Evolutionary conservation across 208 protist genomes (phyloP), one percentile per base, ranked within the genome.

Genomic region (Trypanosoma congolense): DNA sequence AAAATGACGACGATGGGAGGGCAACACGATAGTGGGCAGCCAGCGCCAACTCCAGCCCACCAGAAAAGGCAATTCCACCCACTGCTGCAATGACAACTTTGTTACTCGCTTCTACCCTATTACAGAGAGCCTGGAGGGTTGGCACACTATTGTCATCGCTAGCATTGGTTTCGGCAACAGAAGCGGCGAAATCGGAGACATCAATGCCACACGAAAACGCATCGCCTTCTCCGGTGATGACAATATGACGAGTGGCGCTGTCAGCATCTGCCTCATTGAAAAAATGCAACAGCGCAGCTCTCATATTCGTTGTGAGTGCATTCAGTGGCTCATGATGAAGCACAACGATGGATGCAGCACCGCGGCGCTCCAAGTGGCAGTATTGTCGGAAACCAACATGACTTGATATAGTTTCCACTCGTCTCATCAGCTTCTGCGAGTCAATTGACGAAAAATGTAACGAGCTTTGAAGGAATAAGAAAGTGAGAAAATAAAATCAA

Each of bases 1-100:
- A 70, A 42, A 89, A 78, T 21, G 57, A 44, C n/a, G 62, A 46
- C 10, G 40, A 19, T 3, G 49, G 46, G 10, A 66, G 51, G 25
- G 75, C 81, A 25, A 93, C 60, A 33, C 87, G 76, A 44, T 80
- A 88, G 58, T 84, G 66, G 22, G 83, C 66, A 9, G 75, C 73
- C 16, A 94, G 61, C 1, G 79, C 75, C 2, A 94, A 65, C 57
- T 92, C 82, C 30, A 87, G 47, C n/a, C 82, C 87, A 65, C 85
- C 88, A 8, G 82, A 91, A 22, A 68, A 61, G 30, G 82, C 82
- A 19, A 75, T 44, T 14, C 87, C 90, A 38, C 84, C 43, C 25
- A 94, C 62, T 9, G 77, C 77, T 0, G 85, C 83, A 26, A 96
- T 61, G 19, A 87, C 84, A 40, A 79, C 65, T 56, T 91, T 95